Base-by-base conservation (phyloP, 2,329 filamentous ascomycete species). In the Drechslerella stenobrocha region DNA sequence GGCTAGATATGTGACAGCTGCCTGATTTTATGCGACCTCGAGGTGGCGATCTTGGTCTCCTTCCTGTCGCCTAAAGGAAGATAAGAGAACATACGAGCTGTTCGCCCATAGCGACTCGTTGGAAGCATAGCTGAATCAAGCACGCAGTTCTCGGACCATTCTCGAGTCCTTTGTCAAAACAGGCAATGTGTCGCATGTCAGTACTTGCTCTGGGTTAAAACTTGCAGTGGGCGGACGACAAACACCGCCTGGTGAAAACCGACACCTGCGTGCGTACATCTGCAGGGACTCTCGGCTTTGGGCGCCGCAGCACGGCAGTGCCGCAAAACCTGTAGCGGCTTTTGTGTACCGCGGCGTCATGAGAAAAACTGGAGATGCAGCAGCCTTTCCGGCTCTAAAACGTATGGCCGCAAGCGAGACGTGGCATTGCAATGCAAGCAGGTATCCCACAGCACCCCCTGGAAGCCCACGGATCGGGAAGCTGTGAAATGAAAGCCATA, bases 11-110 rank as follows among this genome's bases (percentile, higher is more conserved):
- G 55, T 46, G 53, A 56, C 63, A 67, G 63, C 55, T 67, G 63
- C 63, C 63, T 67, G 55, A 60, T 67, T 59, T 52, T 18, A 51
- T 55, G 24, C 55, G 23, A 23, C 32, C 42, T 8, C 18, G 6
- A 20, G 15, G 18, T n/a, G 6, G 13, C 24, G 46, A 44, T 37
- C 51, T 56, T 5, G 28, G 28, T n/a, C n/a, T n/a, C 50, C 63
- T 59, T 55, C 55, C 63, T 67, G 63, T 53, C 61, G 61, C 63
- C 63, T 67, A 67, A 52, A 67, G 46, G 22, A 56, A 42, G 63
- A 67, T 60, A 67, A 67, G 48, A 67, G 50, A 37, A 50, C 23
- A n/a, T n/a, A n/a, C n/a, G n/a, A n/a, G n/a, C 45, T 40, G 50
- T 53, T 67, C 51, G 30, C 26, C 60, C 58, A 15, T 55, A 67